A percentile compares a stretch with the other conserved stretches of the same genome.
Evolutionary conservation across 192 early-diverging fungal genomes (phyloP).

Genomic region (Paraglomus brasilianum): DNA sequence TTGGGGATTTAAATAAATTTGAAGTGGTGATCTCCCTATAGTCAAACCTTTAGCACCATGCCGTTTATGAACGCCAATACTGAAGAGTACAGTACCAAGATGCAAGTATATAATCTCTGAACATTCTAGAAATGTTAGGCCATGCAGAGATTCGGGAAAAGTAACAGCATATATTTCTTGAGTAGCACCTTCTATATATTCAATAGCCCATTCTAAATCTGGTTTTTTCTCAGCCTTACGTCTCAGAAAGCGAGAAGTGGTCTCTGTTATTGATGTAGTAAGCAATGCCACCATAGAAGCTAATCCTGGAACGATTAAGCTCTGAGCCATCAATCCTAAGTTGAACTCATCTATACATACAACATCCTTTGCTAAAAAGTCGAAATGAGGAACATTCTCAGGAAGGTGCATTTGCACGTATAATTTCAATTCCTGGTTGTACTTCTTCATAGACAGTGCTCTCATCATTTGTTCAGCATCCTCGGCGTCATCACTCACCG

Average conservation of each 20-base stretch:
- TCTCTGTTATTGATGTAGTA: constrained; percentile 63
- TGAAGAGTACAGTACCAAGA: constrained; percentile 62
- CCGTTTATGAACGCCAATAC: constrained; percentile 36
- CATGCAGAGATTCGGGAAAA: constrained; percentile 47
- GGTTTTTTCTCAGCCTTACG: constrained; percentile 31
- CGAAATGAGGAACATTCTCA: constrained; percentile 69
- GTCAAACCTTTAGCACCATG: not conserved
- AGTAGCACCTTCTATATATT: constrained; percentile 59
- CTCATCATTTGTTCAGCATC: constrained; percentile 73
- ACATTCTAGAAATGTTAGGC: constrained; percentile 53
- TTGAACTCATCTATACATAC: constrained; percentile 75
- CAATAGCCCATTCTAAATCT: constrained; percentile 51
- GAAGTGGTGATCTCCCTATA: constrained; percentile 11
- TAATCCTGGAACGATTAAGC: constrained; percentile 68
- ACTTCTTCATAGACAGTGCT: constrained; percentile 70
- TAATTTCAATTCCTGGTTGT: constrained; percentile 46
- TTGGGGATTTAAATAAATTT: constrained; percentile 52
- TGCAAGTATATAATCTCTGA: constrained; percentile 57
- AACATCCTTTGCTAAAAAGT: constrained; percentile 66
- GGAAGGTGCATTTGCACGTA: constrained; percentile 67
- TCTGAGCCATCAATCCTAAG: constrained; percentile 68
- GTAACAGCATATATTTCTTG: constrained; percentile 66
- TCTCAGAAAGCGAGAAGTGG: constrained; percentile 42
- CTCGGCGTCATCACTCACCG: constrained; percentile 47
- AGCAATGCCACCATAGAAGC: constrained; percentile 65